Base-by-base conservation (phyloP, 1,284 basidiomycete genomes). In the Neolentinus lepideus region DNA sequence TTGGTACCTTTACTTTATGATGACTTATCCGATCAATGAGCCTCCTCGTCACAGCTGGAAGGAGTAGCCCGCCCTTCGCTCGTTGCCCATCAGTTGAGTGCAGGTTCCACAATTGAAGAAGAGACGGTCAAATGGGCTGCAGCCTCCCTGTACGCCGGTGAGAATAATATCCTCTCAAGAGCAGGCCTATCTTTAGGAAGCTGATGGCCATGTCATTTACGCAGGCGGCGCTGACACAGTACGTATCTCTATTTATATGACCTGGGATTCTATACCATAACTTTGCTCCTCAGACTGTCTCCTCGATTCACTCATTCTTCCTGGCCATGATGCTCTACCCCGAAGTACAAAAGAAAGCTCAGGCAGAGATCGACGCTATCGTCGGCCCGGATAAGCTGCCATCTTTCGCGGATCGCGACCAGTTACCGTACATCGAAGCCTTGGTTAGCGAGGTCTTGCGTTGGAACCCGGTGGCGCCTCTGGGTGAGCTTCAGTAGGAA, bases 41-140 rank as follows among this genome's bases (percentile, higher is more conserved):
- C 16, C 6, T 3, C n/a, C 16, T 21, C 16, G 6, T 4, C n/a
- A 4, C 4, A 50, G 47, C 6, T 21, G 22, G 9, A 25, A 26
- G 47, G 47, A 50, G 22, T 4, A 12, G 47, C 47, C 4, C 47
- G 14, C 12, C 47, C 47, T 29, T 50, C 47, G 6, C 25, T 50
- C 22, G 47, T 29, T 12, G 12, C 10, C 8, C 6, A 25, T 50
- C 47, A 43, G n/a, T n/a, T 43, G 4, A 21, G 19, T 6, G 16
- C 38, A 16, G 38, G 16, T 4, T 4, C 6, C 6, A 6, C 6
- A 6, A n/a, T 6, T 21, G 59, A 58, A 19, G 59, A 60, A 24
- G 55, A 51, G 25, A 56, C 54, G 21, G 53, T 58, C 46, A 58
- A 58, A 46, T 60, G 57, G 57, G 54, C 59, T 21, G 57, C 59